A percentile compares a stretch with the other conserved stretches of the same genome.
Evolutionary conservation across 2,329 filamentous ascomycete genomes (phyloP).

Genomic region (Colletotrichum costaricense): DNA sequence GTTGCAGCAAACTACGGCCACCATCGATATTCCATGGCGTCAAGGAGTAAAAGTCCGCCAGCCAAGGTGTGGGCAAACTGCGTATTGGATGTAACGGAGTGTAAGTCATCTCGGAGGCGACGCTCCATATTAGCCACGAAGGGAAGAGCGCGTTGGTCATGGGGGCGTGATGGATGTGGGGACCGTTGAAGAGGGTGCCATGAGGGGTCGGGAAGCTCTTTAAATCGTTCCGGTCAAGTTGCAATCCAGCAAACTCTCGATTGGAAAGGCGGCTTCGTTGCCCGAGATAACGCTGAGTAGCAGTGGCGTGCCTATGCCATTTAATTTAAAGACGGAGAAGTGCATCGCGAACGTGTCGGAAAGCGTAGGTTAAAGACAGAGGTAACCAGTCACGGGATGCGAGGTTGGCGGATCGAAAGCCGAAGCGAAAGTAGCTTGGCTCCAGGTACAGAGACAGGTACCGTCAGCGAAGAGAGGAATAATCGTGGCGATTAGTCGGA

Average conservation of each 20-base stretch:
- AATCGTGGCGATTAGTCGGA: neutral
- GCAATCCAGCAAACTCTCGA: neutral
- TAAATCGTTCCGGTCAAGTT: slow-evolving; percentile 12
- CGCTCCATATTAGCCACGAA: slow-evolving; percentile 36
- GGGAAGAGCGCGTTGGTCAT: slow-evolving; percentile 31
- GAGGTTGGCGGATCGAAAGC: neutral
- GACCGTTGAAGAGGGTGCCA: slow-evolving; percentile 21
- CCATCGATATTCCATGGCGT: slow-evolving; percentile 1
- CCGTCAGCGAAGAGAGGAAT: neutral
- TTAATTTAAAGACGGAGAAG: slow-evolving; percentile 24
- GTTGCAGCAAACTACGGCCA: slow-evolving; percentile 1
- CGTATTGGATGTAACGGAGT: slow-evolving; percentile 23
- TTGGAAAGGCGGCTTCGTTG: slow-evolving; percentile 19
- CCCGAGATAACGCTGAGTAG: neutral
- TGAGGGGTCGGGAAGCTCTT: slow-evolving; percentile 24
- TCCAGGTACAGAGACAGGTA: slow-evolving; percentile 28
- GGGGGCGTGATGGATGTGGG: slow-evolving; percentile 35
- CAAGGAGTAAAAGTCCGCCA: slow-evolving; percentile 9
- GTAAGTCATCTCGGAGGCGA: slow-evolving; percentile 36
- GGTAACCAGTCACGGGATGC: neutral
- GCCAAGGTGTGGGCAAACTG: slow-evolving; percentile 15
- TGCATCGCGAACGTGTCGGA: neutral
- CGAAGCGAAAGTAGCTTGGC: slow-evolving; percentile 26
- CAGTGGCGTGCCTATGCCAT: neutral
- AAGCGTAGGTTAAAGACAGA: neutral